Evolutionary conservation across 2,329 filamentous ascomycete genomes (phyloP), one percentile per base, ranked within the genome.

Genomic region (Phoma sp.): DNA sequence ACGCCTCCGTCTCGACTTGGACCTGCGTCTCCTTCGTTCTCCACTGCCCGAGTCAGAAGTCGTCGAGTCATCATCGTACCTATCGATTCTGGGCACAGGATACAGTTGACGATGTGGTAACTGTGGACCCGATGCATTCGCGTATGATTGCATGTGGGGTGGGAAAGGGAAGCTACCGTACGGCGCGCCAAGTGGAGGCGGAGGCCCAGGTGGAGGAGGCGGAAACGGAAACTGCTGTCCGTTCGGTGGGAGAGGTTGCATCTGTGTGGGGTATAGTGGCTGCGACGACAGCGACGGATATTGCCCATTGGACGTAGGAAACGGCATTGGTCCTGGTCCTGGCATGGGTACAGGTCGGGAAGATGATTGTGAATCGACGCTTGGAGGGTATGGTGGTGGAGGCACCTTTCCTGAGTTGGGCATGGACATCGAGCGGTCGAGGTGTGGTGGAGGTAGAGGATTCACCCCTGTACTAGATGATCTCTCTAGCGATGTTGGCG

Each of bases 341-440:
- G 55, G 51, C 25, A 62, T 57, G 1, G 55, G 51, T 22, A 62
- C 50, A 9, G 66, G 60, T 7, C 66, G 30, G 13, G 43, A 59
- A 9, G 65, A 45, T 13, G 58, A n/a, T 13, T 61, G 60, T 2
- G 60, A 48, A 13, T 59, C 63, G 23, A 30, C 11, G 3, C 52
- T 45, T 48, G 60, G 33, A 13, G 52, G 46, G 13, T 55, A 55
- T 4, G 52, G 52, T 7, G 45, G 53, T 22, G 56, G 47, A 18
- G 59, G 47, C 10, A 62, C 57, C 7, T 53, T 52, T 6, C 52
- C 44, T 22, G 63, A 27, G 30, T 63, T 64, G 10, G 69, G 67
- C 54, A 65, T 65, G 0, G 70, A 72, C 9, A 54, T 24, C 2
- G 69, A 64, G 32, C 67, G 68, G 43, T 69, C 66, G 7, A 71